These are phyloP conservation scores for Coprinopsis sp. DNA, from an alignment of 768 basidiomycete species.

Conservation along the genomic window DNA sequence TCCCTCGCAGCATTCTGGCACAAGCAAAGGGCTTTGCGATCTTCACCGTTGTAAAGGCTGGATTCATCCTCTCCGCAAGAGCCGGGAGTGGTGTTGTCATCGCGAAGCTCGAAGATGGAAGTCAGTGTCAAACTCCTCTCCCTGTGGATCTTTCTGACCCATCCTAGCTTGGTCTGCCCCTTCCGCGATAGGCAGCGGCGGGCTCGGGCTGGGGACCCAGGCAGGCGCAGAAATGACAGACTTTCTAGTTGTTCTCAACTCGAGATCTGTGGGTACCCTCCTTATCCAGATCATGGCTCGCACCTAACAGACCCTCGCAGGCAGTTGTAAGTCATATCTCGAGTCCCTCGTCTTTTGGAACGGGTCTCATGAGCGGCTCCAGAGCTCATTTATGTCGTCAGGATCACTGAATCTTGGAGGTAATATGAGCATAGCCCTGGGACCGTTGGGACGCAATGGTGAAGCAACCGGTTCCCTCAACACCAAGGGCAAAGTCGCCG, in stretches of 20 bases:
- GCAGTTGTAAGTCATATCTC: constrained; percentile 51
- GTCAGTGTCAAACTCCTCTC: constrained; percentile 33
- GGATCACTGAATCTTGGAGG: constrained; percentile 89
- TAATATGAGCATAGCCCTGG: constrained; percentile 84
- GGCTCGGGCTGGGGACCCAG: constrained; percentile 83
- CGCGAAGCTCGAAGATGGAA: constrained; percentile 73
- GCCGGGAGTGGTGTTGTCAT: constrained; percentile 89
- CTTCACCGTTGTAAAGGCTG: constrained; percentile 83
- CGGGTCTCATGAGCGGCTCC: constrained; percentile 2
- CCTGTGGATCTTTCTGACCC: background rate
- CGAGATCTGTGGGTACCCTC: constrained; percentile 52
- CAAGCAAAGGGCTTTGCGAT: constrained; percentile 78
- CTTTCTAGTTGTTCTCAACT: constrained; percentile 86
- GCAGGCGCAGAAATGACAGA: constrained; percentile 86
- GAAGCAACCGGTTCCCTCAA: constrained; percentile 85
- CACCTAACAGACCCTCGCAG: constrained; percentile 27
- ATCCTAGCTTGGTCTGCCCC: constrained; percentile 85
- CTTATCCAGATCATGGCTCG: constrained; percentile 1
- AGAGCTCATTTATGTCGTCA: constrained; percentile 90
- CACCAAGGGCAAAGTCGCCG: constrained; percentile 81
- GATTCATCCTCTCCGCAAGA: constrained; percentile 67
- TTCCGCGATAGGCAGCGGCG: constrained; percentile 90
- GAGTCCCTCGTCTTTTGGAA: background rate
- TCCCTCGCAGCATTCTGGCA: constrained; percentile 46
- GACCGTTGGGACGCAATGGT: constrained; percentile 92